A percentile compares a stretch with the other conserved stretches of the same genome.
phyloP scores from a whole-genome alignment of 1,139 yeast species.

The Diutina catenulata region DNA sequence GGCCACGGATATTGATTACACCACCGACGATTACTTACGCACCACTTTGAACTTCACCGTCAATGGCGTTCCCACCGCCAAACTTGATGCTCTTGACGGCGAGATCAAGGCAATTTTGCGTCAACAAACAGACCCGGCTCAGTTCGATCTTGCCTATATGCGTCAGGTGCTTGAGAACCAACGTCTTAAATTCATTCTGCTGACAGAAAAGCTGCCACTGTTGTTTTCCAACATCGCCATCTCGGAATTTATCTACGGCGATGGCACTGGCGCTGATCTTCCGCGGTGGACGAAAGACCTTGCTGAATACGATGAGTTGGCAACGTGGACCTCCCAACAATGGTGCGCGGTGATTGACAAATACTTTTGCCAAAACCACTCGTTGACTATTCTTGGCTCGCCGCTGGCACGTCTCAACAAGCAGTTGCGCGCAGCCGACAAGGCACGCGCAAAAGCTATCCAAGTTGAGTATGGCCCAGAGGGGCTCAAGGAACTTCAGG shows the following conservation, averaged over 20 bases:
- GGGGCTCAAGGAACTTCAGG: constrained; percentile 44
- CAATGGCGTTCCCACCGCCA: constrained; percentile 68
- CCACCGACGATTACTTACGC: constrained; percentile 58
- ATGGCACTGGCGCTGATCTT: constrained; percentile 46
- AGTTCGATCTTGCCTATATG: constrained; percentile 55
- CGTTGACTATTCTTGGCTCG: constrained; percentile 60
- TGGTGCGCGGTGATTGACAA: constrained; percentile 52
- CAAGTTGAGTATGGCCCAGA: constrained; percentile 41
- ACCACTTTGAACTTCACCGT: constrained; percentile 48
- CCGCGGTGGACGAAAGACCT: constrained; percentile 41
- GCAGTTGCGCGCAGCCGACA: constrained; percentile 37
- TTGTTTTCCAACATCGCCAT: constrained; percentile 59
- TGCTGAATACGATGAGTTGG: constrained; percentile 47
- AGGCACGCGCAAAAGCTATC: constrained; percentile 37
- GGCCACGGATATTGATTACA: constrained; percentile 60
- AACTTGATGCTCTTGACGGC: constrained; percentile 39
- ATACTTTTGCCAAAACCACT: constrained; percentile 51
- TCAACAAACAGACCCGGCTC: constrained; percentile 33
- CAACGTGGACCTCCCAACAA: constrained; percentile 48
- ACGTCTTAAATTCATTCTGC: constrained; percentile 48
- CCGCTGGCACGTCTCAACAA: constrained; percentile 64
- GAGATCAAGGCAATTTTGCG: constrained; percentile 39
- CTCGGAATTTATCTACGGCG: constrained; percentile 71
- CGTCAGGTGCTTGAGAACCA: constrained; percentile 57
- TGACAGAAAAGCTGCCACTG: constrained; percentile 56